phyloP scores from a whole-genome alignment of 768 basidiomycete species.

The Hortiboletus flavorubellus region DNA sequence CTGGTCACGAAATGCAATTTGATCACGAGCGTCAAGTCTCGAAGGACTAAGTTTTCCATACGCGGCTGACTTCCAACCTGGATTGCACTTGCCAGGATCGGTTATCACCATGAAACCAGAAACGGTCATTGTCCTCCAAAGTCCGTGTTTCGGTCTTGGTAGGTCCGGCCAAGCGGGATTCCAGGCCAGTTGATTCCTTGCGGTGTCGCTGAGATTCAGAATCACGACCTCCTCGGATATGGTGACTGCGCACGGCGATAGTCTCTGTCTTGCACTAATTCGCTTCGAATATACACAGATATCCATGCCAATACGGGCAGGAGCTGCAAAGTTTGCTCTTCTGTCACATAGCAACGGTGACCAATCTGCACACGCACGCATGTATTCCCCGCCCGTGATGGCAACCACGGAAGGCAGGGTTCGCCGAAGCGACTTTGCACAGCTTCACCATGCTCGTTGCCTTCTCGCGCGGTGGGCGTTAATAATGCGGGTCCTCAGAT shows the following conservation, averaged over 20 bases:
- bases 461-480: neutral
- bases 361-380: neutral
- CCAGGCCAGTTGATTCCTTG: too few species aligned
- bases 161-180: neutral
- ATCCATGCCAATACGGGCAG: neutral
- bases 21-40: neutral
- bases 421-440: neutral
- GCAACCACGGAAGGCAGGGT: neutral
- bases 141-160: neutral
- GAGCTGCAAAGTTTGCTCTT: neutral
- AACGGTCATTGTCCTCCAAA: neutral
- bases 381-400: neutral
- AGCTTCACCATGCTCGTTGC: neutral
- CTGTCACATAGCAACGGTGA: neutral
- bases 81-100: neutral
- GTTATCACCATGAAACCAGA: neutral
- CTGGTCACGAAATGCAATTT: neutral
- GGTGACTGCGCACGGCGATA: too few species aligned
- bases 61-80: neutral
- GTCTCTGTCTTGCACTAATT: too few species aligned
- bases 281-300: too few species aligned
- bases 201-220: neutral
- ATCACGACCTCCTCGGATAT: neutral
- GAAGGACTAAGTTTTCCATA: neutral
- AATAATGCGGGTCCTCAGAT: neutral